Conservation (phyloP, 768 basidiomycete genomes). For the Cyclocybe aegerita region DNA sequence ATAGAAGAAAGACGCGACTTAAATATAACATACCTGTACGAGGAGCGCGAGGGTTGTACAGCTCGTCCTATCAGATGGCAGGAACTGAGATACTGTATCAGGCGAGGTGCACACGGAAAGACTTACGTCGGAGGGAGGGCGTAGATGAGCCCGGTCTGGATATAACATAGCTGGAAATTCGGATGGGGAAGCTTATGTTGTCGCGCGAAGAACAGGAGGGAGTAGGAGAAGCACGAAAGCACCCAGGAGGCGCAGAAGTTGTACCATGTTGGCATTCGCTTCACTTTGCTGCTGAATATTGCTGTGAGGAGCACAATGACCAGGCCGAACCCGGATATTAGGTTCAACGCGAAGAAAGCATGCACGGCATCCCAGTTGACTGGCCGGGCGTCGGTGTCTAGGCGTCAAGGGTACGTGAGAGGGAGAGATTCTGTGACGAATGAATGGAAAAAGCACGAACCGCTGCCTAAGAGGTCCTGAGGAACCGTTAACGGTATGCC, state of each 20-base stretch:
- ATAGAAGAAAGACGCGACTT: neutral
- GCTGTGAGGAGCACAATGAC: constrained; percentile 27
- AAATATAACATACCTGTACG: constrained; percentile 13
- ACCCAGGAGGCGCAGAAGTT: constrained; percentile 38
- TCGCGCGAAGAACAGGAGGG: constrained; percentile 30
- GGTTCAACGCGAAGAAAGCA: constrained; percentile 30
- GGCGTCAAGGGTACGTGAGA: too few relatives aligned
- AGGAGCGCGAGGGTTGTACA: constrained; percentile 22
- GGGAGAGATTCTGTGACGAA: too few relatives aligned
- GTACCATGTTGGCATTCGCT: constrained; percentile 35
- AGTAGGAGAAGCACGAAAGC: constrained; percentile 32
- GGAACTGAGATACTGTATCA: neutral
- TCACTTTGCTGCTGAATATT: constrained; percentile 22
- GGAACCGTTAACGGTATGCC: too few relatives aligned
- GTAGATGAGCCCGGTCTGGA: constrained; percentile 33
- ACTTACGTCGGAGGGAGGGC: constrained; percentile 26
- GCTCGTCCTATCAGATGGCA: constrained; percentile 8
- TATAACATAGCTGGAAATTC: constrained; percentile 24
- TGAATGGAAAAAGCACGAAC: too few relatives aligned
- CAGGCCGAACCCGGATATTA: constrained; percentile 28
- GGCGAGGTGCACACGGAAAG: neutral
- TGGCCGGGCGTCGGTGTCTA: too few relatives aligned
- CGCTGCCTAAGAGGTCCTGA: too few relatives aligned
- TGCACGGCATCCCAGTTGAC: constrained; percentile 15
- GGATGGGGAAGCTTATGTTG: constrained; percentile 23